Evolutionary conservation across 192 early-diverging fungal species (phyloP).

Genomic region (Obelidium mucronatum): DNA sequence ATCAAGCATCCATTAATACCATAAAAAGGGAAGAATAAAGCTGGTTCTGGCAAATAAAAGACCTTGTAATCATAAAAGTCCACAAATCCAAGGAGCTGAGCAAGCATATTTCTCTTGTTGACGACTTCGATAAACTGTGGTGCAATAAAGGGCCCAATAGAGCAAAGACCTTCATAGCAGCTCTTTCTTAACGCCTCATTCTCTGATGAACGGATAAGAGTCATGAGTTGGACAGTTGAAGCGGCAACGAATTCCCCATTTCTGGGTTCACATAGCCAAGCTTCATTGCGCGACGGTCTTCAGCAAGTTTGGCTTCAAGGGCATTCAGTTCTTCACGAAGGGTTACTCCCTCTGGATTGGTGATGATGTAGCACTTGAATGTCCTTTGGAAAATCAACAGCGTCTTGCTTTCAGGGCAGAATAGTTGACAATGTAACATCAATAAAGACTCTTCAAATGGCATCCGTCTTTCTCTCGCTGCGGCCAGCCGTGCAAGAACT

Average conservation of each 20-base stretch:
- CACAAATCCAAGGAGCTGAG: slow-evolving; percentile 35
- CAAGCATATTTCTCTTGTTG: slow-evolving; percentile 41
- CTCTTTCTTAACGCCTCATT: slow-evolving; percentile 33
- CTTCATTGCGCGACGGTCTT: slow-evolving; percentile 25
- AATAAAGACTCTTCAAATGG: background rate
- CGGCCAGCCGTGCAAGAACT: slow-evolving; percentile 47
- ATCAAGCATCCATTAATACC: too few species aligned
- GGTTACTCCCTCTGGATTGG: slow-evolving; percentile 15
- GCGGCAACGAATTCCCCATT: slow-evolving; percentile 27
- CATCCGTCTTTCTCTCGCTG: slow-evolving; percentile 39
- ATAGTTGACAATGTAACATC: too few species aligned
- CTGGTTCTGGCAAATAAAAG: slow-evolving; percentile 22
- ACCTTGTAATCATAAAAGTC: slow-evolving; percentile 42
- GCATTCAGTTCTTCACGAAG: slow-evolving; percentile 27
- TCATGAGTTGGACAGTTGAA: slow-evolving; percentile 37
- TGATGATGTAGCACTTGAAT: slow-evolving; percentile 43
- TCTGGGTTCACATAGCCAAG: slow-evolving; percentile 28
- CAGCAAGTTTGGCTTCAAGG: slow-evolving; percentile 37
- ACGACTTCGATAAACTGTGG: slow-evolving; percentile 40
- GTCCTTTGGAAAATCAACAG: slow-evolving; percentile 35
- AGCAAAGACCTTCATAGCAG: slow-evolving; percentile 33
- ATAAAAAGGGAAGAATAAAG: too few species aligned
- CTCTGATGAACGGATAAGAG: slow-evolving; percentile 31
- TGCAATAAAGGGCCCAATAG: slow-evolving; percentile 39
- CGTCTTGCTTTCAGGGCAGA: slow-evolving; percentile 11